Conservation (phyloP, 1,139 yeast genomes). For the Blastobotrys petasosporus region DNA sequence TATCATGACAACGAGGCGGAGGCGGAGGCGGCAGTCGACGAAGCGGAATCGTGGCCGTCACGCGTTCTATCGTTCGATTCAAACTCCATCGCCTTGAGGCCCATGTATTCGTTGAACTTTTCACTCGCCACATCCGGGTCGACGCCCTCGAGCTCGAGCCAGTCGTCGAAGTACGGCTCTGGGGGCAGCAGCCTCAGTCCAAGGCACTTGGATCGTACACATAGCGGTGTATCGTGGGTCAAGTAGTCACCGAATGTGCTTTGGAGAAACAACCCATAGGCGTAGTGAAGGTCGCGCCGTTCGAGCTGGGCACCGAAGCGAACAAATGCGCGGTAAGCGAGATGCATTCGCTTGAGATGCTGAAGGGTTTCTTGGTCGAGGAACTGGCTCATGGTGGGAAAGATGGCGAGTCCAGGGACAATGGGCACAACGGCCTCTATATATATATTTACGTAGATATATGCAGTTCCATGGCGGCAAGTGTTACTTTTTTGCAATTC, state of each 20-base stretch:
- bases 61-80: too few relatives aligned
- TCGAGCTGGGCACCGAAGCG: conserved; percentile 5
- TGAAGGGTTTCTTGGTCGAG: conserved; percentile 13
- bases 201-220: conserved; percentile 13
- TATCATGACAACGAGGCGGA: too few relatives aligned
- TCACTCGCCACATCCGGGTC: conserved; percentile 15
- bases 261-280: conserved; percentile 14
- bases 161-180: conserved; percentile 11
- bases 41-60: too few relatives aligned
- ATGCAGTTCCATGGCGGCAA: too few relatives aligned
- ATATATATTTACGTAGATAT: neutral
- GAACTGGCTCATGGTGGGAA: conserved; percentile 7
- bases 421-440: neutral
- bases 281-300: conserved; percentile 10
- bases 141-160: conserved; percentile 13
- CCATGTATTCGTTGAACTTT: conserved; percentile 15
- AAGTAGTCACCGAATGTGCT: conserved; percentile 13
- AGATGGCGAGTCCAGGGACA: neutral
- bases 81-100: conserved; percentile 11
- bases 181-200: conserved; percentile 11
- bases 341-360: conserved; percentile 12
- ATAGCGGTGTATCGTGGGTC: conserved; percentile 5
- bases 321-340: conserved; percentile 12
- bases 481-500: too few relatives aligned
- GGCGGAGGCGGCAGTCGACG: too few relatives aligned